Evolutionary conservation across 2,329 filamentous ascomycete species (phyloP), one percentile per base, ranked within the genome.

Genomic region (Botryotinia convoluta): DNA sequence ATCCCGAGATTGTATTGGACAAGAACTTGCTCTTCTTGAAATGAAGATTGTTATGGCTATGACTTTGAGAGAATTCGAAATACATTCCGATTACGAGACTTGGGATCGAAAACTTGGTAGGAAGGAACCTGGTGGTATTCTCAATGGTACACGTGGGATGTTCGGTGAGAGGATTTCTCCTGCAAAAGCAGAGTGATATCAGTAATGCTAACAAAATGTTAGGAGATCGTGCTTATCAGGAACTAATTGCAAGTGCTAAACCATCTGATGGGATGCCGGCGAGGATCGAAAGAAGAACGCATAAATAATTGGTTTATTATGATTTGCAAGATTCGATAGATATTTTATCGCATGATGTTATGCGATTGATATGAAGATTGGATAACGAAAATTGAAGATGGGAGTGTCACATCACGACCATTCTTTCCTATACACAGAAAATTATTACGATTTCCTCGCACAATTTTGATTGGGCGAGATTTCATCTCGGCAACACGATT

Each of bases 1-100:
- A 0, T 82, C 84, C 4, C 80, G 88, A 42, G 86, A 86, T 70
- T 91, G 88, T 76, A 85, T 89, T 35, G 88, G 88, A 0, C 87
- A 89, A 78, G 84, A 86, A 75, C 80, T 89, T 60, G 87, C 86
- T 29, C 84, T 86, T 81, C 77, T 77, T 37, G 87, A 88, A 78
- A 79, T 84, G 39, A 84, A 84, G 74, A 80, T 85, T 54, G 83
- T 86, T 14, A 77, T 88, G 69, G 83, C 85, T 5, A 87, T 78
- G 77, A 73, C 73, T 9, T 60, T 74, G 44, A 51, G 73, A 29
- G 73, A 74, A 54, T 72, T 73, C 16, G 20, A 72, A 8, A 64
- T 74, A 16, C 22, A 29, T 32, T 57, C 71, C 18, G 71, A 72
- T 32, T 72, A 72, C 10, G 71, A 76, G 74, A 77, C 76, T 57